Conservation (phyloP, 2,329 filamentous ascomycete species). For the Exophiala spinifera region DNA sequence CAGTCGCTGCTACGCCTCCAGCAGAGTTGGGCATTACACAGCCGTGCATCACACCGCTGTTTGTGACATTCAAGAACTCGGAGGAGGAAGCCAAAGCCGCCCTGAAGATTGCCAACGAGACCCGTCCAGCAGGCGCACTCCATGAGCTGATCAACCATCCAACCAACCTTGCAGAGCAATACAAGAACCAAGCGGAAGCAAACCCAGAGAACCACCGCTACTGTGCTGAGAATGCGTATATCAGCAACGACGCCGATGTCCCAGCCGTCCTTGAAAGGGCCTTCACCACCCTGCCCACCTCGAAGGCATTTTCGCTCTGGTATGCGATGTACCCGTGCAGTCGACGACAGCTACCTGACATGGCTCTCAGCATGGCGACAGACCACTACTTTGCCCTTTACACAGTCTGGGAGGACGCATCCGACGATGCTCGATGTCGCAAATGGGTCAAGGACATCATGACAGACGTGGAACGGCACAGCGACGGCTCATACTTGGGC, state of each 20-base stretch:
- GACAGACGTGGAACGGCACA: constrained; percentile 39
- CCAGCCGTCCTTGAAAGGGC: constrained; percentile 44
- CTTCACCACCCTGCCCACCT: constrained; percentile 48
- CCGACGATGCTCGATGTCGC: constrained; percentile 45
- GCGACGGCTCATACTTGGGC: constrained; percentile 53
- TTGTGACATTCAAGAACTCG: constrained; percentile 16
- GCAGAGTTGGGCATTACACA: constrained; percentile 5
- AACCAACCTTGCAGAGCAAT: constrained; percentile 44
- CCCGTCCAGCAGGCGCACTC: constrained; percentile 39
- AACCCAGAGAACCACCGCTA: constrained; percentile 52
- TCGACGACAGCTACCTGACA: constrained; percentile 43
- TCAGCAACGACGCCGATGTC: constrained; percentile 49
- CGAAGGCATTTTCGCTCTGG: constrained; percentile 49
- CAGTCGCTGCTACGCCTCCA: constrained; percentile 9
- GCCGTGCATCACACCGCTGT: constrained; percentile 12
- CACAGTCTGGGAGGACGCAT: constrained; percentile 48
- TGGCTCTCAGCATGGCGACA: constrained; percentile 55
- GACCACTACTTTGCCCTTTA: constrained; percentile 59
- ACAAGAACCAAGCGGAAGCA: constrained; percentile 43
- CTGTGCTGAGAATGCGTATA: constrained; percentile 51
- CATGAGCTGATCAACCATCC: constrained; percentile 39
- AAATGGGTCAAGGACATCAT: constrained; percentile 47
- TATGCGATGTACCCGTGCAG: constrained; percentile 52
- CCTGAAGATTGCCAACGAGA: constrained; percentile 38
- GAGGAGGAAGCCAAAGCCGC: constrained; percentile 30